A percentile compares a stretch with the other conserved stretches of the same genome.
phyloP scores from a whole-genome alignment of 805 yeast species.

The Suhomyces sp. region DNA sequence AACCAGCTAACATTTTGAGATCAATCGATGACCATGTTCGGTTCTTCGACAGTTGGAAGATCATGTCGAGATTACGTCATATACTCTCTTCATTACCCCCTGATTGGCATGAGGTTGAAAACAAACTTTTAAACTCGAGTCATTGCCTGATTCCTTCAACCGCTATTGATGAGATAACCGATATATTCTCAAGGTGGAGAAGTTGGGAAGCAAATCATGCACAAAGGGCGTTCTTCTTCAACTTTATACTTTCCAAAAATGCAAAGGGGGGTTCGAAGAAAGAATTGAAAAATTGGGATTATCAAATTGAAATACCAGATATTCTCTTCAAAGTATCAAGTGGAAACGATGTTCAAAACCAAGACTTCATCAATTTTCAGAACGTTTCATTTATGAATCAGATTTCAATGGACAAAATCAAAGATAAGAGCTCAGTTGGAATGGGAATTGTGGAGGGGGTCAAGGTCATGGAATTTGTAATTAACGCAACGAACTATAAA shows the following conservation, averaged over 20 bases:
- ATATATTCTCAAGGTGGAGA: constrained; percentile 76
- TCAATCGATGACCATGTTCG: constrained; percentile 73
- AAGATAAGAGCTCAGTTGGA: constrained; percentile 8
- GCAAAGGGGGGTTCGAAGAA: background rate
- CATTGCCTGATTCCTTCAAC: constrained; percentile 47
- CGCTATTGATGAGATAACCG: constrained; percentile 55
- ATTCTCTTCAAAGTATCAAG: constrained; percentile 4
- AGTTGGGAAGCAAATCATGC: constrained; percentile 82
- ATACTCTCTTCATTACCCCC: constrained; percentile 58
- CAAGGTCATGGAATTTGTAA: constrained; percentile 9
- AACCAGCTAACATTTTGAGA: constrained; percentile 80
- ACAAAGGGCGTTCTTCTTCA: constrained; percentile 55
- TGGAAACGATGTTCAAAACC: constrained; percentile 2
- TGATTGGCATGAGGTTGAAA: constrained; percentile 44
- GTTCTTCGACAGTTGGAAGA: constrained; percentile 83
- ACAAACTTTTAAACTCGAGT: constrained; percentile 26
- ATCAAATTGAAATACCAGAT: constrained; percentile 7
- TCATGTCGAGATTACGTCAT: constrained; percentile 76
- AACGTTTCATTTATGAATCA: constrained; percentile 7
- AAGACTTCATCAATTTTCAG: constrained; percentile 18
- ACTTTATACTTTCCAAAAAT: constrained; percentile 14
- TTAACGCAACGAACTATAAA: constrained; percentile 17
- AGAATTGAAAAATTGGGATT: background rate
- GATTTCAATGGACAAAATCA: constrained; percentile 2
- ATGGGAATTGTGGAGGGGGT: constrained; percentile 10